Evolutionary conservation across 306 rosid genomes (phyloP), one percentile per base, ranked within the genome.

Genomic region (Castanopsis chinensis): DNA sequence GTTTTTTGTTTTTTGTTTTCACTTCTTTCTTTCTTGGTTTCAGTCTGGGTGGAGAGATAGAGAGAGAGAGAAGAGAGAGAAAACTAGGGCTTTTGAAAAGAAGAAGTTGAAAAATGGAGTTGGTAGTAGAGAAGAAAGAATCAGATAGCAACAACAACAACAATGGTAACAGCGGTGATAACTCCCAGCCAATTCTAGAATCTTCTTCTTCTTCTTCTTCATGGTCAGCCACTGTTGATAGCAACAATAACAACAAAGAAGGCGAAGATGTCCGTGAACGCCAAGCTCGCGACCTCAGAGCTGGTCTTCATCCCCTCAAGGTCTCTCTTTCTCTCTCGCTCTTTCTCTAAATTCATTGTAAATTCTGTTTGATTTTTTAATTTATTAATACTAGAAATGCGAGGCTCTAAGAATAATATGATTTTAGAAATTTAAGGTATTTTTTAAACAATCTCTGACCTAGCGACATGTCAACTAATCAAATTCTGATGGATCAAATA

Each of bases 291-390:
- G 91, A 88, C 76, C 87, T 83, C 87, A 85, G 77, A 76, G 82
- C 81, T 74, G 89, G 89, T 5, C 87, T 88, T 58, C 89, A 88
- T 81, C 91, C 91, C 33, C 89, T 88, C 76, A 88, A 72, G 91
- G 91, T 88, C 19, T 52, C 8, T 20, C 4, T 37, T 28, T 25
- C 41, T 21, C 69, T 55, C 60, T 65, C 52, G 18, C 23, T 35
- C 52, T 41, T 54, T 72, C 49, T 25, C 25, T 49, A 1, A 10
- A 3, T 43, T 12, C 37, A 19, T 19, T 49, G 14, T 13, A 49
- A 49, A 49, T 5, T 49, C 5, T 49, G 17, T 49, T 12, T 49
- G 17, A 41, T 25, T 41, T 41, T 0, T 41, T 41, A 41, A 41
- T 41, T 41, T 41, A 8, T 41, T 2, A 41, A 41, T 41, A 8